Conservation (phyloP, 2,329 filamentous ascomycete species). For the Phialocephala sp. region DNA sequence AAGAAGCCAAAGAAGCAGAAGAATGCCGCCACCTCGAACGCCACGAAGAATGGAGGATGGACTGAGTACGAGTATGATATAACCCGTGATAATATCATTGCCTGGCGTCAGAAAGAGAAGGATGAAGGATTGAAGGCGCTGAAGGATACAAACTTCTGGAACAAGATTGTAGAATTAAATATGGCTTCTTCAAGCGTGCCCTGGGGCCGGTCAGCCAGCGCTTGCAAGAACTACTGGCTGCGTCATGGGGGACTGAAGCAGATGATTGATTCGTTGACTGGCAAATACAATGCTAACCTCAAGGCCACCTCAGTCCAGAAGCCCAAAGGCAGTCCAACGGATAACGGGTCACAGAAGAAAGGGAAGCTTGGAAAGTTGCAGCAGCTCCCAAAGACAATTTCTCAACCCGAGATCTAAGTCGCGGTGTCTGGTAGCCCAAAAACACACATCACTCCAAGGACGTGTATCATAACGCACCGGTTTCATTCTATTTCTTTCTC, state of each 20-base stretch:
- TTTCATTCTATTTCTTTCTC: no score
- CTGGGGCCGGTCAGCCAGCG: not conserved
- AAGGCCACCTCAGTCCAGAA: constrained; percentile 23
- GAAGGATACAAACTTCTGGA: not conserved
- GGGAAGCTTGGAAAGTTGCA: no score
- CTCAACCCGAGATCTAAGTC: no score
- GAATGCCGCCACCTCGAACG: not conserved
- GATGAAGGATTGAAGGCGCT: not conserved
- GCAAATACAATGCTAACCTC: constrained; percentile 11
- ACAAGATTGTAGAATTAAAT: not conserved
- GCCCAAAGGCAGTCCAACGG: not conserved
- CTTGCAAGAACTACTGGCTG: constrained; percentile 32
- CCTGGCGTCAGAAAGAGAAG: not conserved
- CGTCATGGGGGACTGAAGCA: constrained; percentile 16
- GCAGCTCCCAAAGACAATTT: no score
- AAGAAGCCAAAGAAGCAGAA: not conserved
- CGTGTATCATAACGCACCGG: no score
- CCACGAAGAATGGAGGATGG: not conserved
- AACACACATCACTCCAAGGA: no score
- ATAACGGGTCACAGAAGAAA: not conserved
- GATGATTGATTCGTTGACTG: not conserved
- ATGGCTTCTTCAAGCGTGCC: not conserved
- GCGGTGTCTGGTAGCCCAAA: no score
- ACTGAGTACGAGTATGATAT: not conserved
- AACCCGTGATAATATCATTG: not conserved